These are phyloP conservation scores for Colletotrichum nymphaeae DNA, from an alignment of 2,329 filamentous ascomycete genomes.

Conservation along the genomic window DNA sequence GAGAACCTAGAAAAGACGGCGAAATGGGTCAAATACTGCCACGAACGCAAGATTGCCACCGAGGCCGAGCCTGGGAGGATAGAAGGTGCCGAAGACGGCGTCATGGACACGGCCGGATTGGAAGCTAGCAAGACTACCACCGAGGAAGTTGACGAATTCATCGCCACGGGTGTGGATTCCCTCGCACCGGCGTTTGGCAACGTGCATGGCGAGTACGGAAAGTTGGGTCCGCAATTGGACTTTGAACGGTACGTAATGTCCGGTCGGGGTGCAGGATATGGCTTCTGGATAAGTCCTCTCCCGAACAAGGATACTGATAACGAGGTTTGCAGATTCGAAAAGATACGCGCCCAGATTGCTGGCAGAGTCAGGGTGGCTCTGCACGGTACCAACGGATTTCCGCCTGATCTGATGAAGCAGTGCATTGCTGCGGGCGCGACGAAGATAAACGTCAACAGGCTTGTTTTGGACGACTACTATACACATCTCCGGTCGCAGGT, in stretches of 20 bases:
- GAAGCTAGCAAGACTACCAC: constrained; percentile 70
- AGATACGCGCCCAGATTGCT: constrained; percentile 8
- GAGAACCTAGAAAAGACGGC: constrained; percentile 74
- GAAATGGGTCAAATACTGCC: constrained; percentile 70
- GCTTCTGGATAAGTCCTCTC: not conserved
- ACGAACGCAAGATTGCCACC: constrained; percentile 71
- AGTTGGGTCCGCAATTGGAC: constrained; percentile 71
- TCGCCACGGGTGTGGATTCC: constrained; percentile 78
- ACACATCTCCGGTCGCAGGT: constrained; percentile 49
- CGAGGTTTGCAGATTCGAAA: not conserved
- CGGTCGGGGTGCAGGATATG: no score
- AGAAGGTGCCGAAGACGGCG: constrained; percentile 72
- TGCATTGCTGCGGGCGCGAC: constrained; percentile 58
- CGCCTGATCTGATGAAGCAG: constrained; percentile 51
- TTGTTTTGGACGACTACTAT: constrained; percentile 52
- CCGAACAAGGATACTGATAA: not conserved
- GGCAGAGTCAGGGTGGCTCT: constrained; percentile 48
- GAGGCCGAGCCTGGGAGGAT: constrained; percentile 78
- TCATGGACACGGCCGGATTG: constrained; percentile 67
- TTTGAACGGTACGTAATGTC: constrained; percentile 50
- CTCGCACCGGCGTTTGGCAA: constrained; percentile 82
- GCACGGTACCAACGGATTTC: constrained; percentile 62
- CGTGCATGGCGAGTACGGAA: constrained; percentile 79
- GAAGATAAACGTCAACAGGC: constrained; percentile 62
- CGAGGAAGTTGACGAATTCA: constrained; percentile 77